phyloP scores from a whole-genome alignment of 352 stramenopile genomes.

The Thalassiosira exigua region DNA sequence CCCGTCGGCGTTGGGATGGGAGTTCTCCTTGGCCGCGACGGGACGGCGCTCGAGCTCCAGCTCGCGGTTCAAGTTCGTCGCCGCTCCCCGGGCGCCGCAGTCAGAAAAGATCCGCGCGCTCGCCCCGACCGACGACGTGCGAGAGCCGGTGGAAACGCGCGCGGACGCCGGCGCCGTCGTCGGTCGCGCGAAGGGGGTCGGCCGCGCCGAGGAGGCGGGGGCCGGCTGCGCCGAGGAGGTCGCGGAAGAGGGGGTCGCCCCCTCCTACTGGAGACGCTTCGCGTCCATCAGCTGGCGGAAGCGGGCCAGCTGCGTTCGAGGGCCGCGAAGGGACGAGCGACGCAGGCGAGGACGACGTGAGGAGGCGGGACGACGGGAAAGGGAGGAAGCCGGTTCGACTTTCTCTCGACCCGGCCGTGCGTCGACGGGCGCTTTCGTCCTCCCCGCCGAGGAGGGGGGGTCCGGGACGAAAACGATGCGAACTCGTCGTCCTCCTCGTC shows the following conservation, averaged over 20 bases:
- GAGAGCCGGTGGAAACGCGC: neutral
- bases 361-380: neutral
- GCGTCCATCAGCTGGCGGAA: slow-evolving; percentile 53
- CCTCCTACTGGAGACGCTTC: slow-evolving; percentile 32
- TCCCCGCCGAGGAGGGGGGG: too few relatives aligned
- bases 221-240: neutral
- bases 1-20: slow-evolving; percentile 25
- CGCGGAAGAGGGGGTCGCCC: neutral
- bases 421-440: too few relatives aligned
- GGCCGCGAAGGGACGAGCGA: neutral
- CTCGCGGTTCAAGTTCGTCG: slow-evolving; percentile 28
- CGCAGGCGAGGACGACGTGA: neutral
- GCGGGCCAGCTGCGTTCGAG: slow-evolving; percentile 23
- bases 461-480: too few relatives aligned
- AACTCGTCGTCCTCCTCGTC: too few relatives aligned
- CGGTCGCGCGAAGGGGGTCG: neutral
- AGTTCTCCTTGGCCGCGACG: slow-evolving; percentile 9
- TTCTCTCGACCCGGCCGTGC: too few relatives aligned
- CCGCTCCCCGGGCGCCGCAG: neutral
- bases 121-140: neutral
- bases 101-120: neutral
- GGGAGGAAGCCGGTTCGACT: neutral
- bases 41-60: slow-evolving; percentile 8
- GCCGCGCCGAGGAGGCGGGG: neutral
- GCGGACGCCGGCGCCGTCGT: neutral